Base-by-base conservation (phyloP, 2,329 filamentous ascomycete genomes). In the Aspergillus flavus region DNA sequence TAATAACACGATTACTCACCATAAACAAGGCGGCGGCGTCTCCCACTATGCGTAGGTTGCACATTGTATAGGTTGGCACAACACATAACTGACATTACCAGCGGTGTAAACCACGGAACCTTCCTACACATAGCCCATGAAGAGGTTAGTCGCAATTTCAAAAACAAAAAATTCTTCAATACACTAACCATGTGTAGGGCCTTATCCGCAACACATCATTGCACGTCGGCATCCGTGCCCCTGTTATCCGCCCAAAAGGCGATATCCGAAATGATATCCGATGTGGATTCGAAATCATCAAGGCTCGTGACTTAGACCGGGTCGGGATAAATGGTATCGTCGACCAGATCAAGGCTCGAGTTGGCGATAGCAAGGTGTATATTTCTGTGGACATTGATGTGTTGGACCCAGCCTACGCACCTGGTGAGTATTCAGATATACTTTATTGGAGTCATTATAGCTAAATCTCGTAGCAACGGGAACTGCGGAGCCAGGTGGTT, bases 341-440 rank as follows among this genome's bases (percentile, higher is more conserved):
- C 36, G 74, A 82, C 1, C 77, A 71, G 62, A 69, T 87, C 50
- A 85, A 82, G 67, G 67, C 78, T 9, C 76, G 84, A 23, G 81
- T 85, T 0, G 74, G 72, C 5, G 79, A 79, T 6, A 80, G 79
- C 2, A 82, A 78, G 43, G 83, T 86, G 14, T 87, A 86, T 66
- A 84, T 86, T 54, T 82, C 78, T 19, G 83, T 86, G 3, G 84
- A 86, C 66, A 86, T 86, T 61, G 85, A 86, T 70, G 84, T 86
- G 1, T 71, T 86, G 19, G 85, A 86, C 71, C 84, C 84, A 4
- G 83, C 84, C 1, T 86, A 79, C 74, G 84, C 83, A 61, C 84
- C 78, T 36, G 81, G 79, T 80, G 66, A 70, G 75, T 54, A 2
- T 54, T 11, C 9, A 34, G 52, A n/a, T 36, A 0, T 12, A 2